Base-by-base conservation (phyloP, 2,329 filamentous ascomycete genomes). In the Hymenoscyphus scutula region DNA sequence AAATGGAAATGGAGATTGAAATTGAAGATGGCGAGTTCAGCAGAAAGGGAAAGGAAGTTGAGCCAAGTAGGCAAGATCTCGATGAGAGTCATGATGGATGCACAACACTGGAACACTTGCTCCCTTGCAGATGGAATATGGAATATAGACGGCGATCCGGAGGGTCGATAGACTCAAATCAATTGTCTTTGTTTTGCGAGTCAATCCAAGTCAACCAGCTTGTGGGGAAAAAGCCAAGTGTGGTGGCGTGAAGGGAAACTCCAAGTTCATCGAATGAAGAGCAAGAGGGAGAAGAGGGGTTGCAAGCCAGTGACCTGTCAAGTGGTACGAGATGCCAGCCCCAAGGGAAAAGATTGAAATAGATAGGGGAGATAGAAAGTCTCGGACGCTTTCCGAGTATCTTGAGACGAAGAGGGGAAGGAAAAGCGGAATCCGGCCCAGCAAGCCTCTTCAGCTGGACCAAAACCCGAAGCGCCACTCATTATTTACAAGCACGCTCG, bases 51-150 rank as follows among this genome's bases (percentile, higher is more conserved):
- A 54, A 15, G 11, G 17, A 54, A 54, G 53, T 8, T 13, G 15
- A 27, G 25, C 11, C 25, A 54, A 27, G 29, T 29, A 54, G 19
- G 53, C 29, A 29, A 32, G 53, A n/a, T 32, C 53, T 54, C 25
- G 25, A 54, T 54, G 53, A 32, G 25, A 29, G 15, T 27, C 53
- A n/a, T 30, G 25, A 54, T 54, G n/a, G 25, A 54, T 32, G 53
- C 53, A 29, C 29, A 7, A 30, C 3, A 17, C 29, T 29, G 10
- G 11, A 54, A 54, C 13, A 5, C 53, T 2, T 54, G 41, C 41
- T 19, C 32, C 41, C 41, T 48, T 48, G 41, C 41, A 48, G 17
- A 48, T 48, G n/a, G 23, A 23, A 48, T 48, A 19, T 48, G 19
- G n/a, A n/a, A n/a, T n/a, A n/a, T n/a, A n/a, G 41, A 48, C n/a